phyloP scores from a whole-genome alignment of 768 basidiomycete genomes.

The Lentinula boryana region DNA sequence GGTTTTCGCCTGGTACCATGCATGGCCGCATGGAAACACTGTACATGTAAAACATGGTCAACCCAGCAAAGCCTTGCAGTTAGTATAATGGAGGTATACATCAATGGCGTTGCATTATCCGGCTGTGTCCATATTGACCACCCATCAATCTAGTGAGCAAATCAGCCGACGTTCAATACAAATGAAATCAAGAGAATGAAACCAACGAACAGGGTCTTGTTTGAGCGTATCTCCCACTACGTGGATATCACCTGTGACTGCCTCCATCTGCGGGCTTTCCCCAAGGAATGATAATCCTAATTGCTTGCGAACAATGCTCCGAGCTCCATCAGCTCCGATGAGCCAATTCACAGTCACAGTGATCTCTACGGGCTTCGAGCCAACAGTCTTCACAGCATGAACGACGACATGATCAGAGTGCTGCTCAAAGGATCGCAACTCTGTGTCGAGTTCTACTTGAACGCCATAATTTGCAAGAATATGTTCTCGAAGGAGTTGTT shows the following conservation, averaged over 20 bases:
- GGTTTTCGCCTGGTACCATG: not conserved
- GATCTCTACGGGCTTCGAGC: conserved; percentile 21
- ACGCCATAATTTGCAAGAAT: conserved; percentile 17
- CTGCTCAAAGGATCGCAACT: conserved; percentile 28
- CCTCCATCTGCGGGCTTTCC: conserved; percentile 23
- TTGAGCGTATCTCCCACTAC: conserved; percentile 13
- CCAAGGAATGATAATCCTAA: conserved; percentile 38
- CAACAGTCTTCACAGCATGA: conserved; percentile 15
- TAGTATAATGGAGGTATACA: not conserved
- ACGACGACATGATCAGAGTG: conserved; percentile 22
- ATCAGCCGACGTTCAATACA: conserved; percentile 6
- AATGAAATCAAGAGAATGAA: not conserved
- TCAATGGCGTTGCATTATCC: not conserved
- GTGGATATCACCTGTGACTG: conserved; percentile 31
- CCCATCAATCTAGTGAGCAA: not conserved
- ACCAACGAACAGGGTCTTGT: not conserved
- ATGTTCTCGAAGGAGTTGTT: conserved; percentile 24
- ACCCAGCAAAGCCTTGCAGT: not conserved
- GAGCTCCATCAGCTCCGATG: conserved; percentile 36
- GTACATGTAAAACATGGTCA: conserved; percentile 3
- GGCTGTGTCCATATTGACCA: conserved; percentile 18
- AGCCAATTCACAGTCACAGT: conserved; percentile 24
- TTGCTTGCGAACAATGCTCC: conserved; percentile 29
- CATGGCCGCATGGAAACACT: conserved; percentile 4
- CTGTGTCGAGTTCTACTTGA: conserved; percentile 28